phyloP scores from a whole-genome alignment of 148 eudicot species.

The Chenopodium album region DNA sequence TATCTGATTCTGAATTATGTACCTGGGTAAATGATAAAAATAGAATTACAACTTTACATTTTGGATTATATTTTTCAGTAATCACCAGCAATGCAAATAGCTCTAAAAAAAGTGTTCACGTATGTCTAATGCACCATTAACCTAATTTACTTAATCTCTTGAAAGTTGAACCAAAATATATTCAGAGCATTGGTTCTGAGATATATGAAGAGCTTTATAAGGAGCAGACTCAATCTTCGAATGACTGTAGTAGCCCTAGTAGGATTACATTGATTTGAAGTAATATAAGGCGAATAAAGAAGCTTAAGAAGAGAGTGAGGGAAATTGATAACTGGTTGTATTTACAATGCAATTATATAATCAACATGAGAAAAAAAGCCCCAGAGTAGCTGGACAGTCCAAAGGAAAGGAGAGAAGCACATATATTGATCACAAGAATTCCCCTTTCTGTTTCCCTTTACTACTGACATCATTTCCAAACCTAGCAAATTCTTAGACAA shows the following conservation, averaged over 20 bases:
- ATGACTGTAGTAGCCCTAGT: not conserved
- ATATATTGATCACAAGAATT: too few species aligned
- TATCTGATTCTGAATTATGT: slow-evolving; percentile 51
- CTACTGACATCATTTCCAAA: too few species aligned
- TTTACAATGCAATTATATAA: not conserved
- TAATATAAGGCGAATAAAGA: too few species aligned
- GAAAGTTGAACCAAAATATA: not conserved
- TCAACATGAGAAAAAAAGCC: not conserved
- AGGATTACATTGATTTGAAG: not conserved
- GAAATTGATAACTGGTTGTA: not conserved
- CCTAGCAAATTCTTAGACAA: too few species aligned
- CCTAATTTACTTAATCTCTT: not conserved
- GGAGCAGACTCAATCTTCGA: not conserved
- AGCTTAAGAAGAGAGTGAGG: not conserved
- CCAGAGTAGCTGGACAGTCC: not conserved
- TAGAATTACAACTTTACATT: not conserved
- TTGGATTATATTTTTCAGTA: not conserved
- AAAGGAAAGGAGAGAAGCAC: not conserved
- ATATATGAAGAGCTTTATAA: not conserved
- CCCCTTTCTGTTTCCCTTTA: too few species aligned
- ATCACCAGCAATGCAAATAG: not conserved
- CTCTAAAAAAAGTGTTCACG: not conserved
- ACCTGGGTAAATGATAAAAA: slow-evolving; percentile 35
- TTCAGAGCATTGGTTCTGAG: not conserved
- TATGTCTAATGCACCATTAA: not conserved